Evolutionary conservation across 2,329 filamentous ascomycete genomes (phyloP).

Genomic region (Stenocarpella maydis): DNA sequence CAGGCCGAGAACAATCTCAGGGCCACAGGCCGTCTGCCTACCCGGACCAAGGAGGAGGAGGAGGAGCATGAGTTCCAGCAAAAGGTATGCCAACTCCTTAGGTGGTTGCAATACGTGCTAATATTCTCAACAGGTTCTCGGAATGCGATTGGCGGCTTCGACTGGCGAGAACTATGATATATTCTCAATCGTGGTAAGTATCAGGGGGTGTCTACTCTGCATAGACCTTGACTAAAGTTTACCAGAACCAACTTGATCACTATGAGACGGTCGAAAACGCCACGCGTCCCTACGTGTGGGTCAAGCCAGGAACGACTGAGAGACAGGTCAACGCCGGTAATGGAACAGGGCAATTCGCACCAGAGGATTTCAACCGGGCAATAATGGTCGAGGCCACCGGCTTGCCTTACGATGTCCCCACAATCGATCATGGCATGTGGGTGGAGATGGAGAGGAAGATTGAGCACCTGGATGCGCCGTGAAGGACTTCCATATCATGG

Average conservation of each 20-base stretch:
- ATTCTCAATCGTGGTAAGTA: constrained; percentile 20
- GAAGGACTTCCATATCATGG: not conserved
- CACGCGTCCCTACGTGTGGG: not conserved
- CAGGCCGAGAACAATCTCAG: not conserved
- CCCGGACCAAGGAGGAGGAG: not conserved
- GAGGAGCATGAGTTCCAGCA: not conserved
- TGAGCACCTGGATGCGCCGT: not conserved
- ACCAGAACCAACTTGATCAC: not conserved
- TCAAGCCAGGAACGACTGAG: not conserved
- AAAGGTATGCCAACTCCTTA: constrained; percentile 1
- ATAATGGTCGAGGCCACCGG: not conserved
- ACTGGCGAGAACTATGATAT: constrained; percentile 10
- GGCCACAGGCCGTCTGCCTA: not conserved
- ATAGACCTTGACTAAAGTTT: not conserved
- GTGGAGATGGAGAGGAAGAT: not conserved
- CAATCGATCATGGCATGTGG: not conserved
- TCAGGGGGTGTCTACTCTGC: not conserved
- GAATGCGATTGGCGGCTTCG: not conserved
- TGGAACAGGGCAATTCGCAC: constrained; percentile 1
- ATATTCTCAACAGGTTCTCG: not conserved
- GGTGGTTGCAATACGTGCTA: not conserved
- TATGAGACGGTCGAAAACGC: not conserved
- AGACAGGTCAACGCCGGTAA: constrained; percentile 15
- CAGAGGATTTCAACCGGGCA: constrained; percentile 18
- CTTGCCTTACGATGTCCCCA: not conserved